Base-by-base conservation (phyloP, 192 early-diverging fungal species). In the Dimargaris verticillata region DNA sequence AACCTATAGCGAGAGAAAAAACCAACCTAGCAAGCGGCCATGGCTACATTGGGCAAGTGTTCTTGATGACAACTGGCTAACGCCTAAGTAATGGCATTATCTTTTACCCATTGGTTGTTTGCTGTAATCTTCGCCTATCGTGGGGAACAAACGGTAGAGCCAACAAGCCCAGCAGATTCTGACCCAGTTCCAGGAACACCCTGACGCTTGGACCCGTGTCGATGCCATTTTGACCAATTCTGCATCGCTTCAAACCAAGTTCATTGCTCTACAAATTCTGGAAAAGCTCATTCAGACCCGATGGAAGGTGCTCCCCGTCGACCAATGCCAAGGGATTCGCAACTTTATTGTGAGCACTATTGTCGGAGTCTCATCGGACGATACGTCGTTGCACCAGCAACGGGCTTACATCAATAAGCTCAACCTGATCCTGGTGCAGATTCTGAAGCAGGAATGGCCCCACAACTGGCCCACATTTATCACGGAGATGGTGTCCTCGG, bases 371-470 rank as follows among this genome's bases (percentile, higher is more conserved):
- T 90, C 96, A 13, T 89, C 90, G 11, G 88, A 92, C 38, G 94
- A 97, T 61, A 74, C 76, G 45, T 76, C 80, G 15, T 75, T 95
- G 53, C 68, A 78, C 63, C 78, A 79, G 51, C 83, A 95, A 66
- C 82, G 81, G 54, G 78, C 84, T 44, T 87, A 89, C 29, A 48
- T 61, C 29, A 61, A 61, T 28, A 95, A 99, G 75, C 80, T 99
- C 42, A 99, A 99, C 77, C 80, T 96, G 76, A 90, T 92, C 11
- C 74, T 99, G 48, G 96, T 99, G 0, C 94, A 97, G 85, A 95
- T 99, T 53, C 70, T 99, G 63, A 99, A 99, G 74, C 93, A 99
- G 72, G 96, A 99, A 71, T 99, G 96, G 96, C 96, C 96, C 14
- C 90, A 91, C 67, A 93, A 95, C 68, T 99, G 96, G 96, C 96